phyloP scores from a whole-genome alignment of 75 land plant species.

The Picea glauca region DNA sequence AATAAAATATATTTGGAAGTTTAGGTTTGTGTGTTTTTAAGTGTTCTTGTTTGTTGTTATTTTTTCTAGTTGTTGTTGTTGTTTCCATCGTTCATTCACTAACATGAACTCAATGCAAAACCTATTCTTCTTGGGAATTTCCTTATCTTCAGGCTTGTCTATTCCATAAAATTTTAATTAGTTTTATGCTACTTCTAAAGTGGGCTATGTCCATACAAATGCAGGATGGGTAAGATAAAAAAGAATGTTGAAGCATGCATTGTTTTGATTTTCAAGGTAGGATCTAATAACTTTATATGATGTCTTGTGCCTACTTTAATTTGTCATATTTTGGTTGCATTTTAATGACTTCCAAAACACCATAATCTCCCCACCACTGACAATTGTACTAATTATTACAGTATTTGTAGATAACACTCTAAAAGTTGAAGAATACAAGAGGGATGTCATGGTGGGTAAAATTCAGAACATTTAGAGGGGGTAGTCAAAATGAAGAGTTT shows the following conservation, averaged over 20 bases:
- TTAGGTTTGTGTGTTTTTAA: background rate
- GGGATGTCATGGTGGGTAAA: conserved; percentile 31
- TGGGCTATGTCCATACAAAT: conserved; percentile 43
- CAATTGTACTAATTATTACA: conserved; percentile 65
- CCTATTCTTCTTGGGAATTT: conserved; percentile 51
- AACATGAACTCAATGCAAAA: too few relatives aligned
- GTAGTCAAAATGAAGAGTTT: conserved; percentile 5
- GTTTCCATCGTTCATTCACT: conserved; percentile 72
- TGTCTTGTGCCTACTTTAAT: too few relatives aligned
- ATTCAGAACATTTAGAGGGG: too few relatives aligned
- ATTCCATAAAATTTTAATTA: conserved; percentile 83
- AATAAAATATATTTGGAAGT: too few relatives aligned
- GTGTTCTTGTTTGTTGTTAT: background rate
- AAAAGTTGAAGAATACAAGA: conserved; percentile 69
- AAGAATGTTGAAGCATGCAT: too few relatives aligned
- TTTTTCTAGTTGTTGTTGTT: conserved; percentile 71
- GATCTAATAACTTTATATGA: too few relatives aligned
- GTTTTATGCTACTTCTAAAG: conserved; percentile 19
- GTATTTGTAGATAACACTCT: conserved; percentile 83
- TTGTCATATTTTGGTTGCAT: too few relatives aligned
- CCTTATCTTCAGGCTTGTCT: conserved; percentile 86
- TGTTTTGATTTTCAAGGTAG: too few relatives aligned
- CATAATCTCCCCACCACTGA: conserved; percentile 69
- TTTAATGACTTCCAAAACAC: conserved; percentile 30
- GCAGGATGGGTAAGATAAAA: conserved; percentile 75